phyloP scores from a whole-genome alignment of 495 filamentous ascomycete species.

The Terfezia claveryi region DNA sequence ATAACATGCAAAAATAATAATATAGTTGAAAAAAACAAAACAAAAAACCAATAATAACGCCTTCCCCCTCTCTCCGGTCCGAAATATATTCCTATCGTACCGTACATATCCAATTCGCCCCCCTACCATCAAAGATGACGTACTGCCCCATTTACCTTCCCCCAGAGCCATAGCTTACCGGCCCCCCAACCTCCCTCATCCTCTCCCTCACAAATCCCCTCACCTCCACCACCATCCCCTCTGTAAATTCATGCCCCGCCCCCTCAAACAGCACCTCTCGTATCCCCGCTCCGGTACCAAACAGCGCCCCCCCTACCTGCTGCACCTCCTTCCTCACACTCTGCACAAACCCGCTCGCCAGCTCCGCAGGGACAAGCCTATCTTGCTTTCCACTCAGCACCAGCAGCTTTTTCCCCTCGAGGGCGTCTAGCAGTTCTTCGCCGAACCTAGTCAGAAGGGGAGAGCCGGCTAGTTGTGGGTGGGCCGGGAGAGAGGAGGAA shows the following conservation, averaged over 20 bases:
- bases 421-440: background rate
- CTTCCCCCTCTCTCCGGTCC: too few relatives aligned
- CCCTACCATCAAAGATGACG: too few relatives aligned
- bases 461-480: slow-evolving; percentile 4
- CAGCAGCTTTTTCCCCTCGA: slow-evolving; percentile 49
- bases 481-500: background rate
- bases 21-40: too few relatives aligned
- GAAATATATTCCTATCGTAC: too few relatives aligned
- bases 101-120: too few relatives aligned
- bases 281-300: slow-evolving; percentile 34
- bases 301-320: slow-evolving; percentile 51
- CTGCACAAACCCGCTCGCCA: slow-evolving; percentile 42
- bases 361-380: slow-evolving; percentile 62
- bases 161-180: too few relatives aligned
- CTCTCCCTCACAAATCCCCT: slow-evolving; percentile 40
- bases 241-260: slow-evolving; percentile 50
- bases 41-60: too few relatives aligned
- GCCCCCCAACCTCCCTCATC: slow-evolving; percentile 18
- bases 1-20: too few relatives aligned
- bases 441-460: slow-evolving; percentile 4
- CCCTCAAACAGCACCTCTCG: slow-evolving; percentile 52
- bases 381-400: slow-evolving; percentile 56
- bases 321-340: slow-evolving; percentile 36
- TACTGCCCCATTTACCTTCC: too few relatives aligned
- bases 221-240: slow-evolving; percentile 50